Evolutionary conservation across 2,329 filamentous ascomycete genomes (phyloP).

Genomic region (Diaporthe vexans): DNA sequence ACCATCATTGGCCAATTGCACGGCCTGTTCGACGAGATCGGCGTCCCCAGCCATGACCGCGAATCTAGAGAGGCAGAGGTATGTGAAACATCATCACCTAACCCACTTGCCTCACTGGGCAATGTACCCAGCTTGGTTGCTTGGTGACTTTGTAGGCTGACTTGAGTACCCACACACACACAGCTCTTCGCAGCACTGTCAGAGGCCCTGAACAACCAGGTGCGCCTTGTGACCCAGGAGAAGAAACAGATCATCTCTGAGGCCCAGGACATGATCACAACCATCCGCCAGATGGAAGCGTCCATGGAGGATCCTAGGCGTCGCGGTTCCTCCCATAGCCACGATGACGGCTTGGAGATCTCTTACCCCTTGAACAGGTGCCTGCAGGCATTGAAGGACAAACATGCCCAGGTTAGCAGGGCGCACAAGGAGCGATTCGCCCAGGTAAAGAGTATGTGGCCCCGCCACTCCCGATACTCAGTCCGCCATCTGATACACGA

Average conservation of each 20-base stretch:
- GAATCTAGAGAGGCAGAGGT: slow-evolving; percentile 92
- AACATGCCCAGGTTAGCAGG: slow-evolving; percentile 83
- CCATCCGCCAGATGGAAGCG: slow-evolving; percentile 93
- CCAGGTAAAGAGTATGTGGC: slow-evolving; percentile 87
- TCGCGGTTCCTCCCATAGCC: slow-evolving; percentile 73
- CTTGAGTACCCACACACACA: slow-evolving; percentile 31
- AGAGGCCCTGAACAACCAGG: slow-evolving; percentile 90
- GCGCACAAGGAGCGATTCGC: slow-evolving; percentile 93
- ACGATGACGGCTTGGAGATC: slow-evolving; percentile 78
- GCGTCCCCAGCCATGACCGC: slow-evolving; percentile 92
- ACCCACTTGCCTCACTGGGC: background rate
- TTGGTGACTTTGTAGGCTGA: slow-evolving; percentile 41
- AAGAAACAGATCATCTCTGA: slow-evolving; percentile 94
- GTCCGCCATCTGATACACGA: slow-evolving; percentile 31
- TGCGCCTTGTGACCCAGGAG: slow-evolving; percentile 86
- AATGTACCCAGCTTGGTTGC: slow-evolving; percentile 21
- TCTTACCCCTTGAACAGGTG: slow-evolving; percentile 88
- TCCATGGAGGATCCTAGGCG: slow-evolving; percentile 84
- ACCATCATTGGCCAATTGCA: slow-evolving; percentile 94
- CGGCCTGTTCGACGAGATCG: slow-evolving; percentile 96
- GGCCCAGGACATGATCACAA: slow-evolving; percentile 85
- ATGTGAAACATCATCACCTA: slow-evolving; percentile 49
- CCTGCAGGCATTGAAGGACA: slow-evolving; percentile 85
- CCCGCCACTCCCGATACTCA: slow-evolving; percentile 1
- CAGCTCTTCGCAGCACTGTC: slow-evolving; percentile 94